Evolutionary conservation across 2,329 filamentous ascomycete species (phyloP).

Genomic region (Dendryphion nanum): DNA sequence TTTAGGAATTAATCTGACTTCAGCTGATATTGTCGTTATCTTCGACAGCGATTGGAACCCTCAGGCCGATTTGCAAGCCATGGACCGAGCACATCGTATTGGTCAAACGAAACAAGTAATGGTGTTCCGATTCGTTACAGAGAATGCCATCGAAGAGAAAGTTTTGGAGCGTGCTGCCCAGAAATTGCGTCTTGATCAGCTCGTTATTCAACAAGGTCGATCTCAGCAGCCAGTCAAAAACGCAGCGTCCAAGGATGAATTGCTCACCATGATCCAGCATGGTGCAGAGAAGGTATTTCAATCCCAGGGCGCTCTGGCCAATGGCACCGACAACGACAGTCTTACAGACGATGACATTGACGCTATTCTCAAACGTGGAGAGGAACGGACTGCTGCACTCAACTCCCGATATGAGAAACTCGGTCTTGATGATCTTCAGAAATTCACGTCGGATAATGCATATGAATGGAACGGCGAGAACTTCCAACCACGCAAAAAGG

Average conservation of each 20-base stretch:
- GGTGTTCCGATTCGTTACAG: constrained; percentile 95
- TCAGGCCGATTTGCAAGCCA: constrained; percentile 95
- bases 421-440: constrained; percentile 93
- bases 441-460: constrained; percentile 94
- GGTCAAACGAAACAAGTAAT: constrained; percentile 97
- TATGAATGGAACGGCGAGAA: constrained; percentile 99
- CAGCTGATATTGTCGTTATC: constrained; percentile 90
- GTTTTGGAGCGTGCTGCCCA: constrained; percentile 95
- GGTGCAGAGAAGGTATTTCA: constrained; percentile 94
- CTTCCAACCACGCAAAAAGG: constrained; percentile 80
- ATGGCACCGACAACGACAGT: constrained; percentile 59
- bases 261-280: constrained; percentile 97
- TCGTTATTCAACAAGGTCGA: constrained; percentile 96
- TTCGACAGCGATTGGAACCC: constrained; percentile 99
- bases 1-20: constrained; percentile 93
- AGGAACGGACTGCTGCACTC: constrained; percentile 83
- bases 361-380: constrained; percentile 78
- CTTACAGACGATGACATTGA: constrained; percentile 91
- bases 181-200: constrained; percentile 91
- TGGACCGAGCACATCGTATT: constrained; percentile 98
- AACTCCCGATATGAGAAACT: constrained; percentile 96
- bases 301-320: constrained; percentile 64
- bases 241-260: constrained; percentile 91
- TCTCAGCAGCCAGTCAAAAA: constrained; percentile 88
- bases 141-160: constrained; percentile 98